Conservation (phyloP, 768 basidiomycete species). For the Inosperma sp. region DNA sequence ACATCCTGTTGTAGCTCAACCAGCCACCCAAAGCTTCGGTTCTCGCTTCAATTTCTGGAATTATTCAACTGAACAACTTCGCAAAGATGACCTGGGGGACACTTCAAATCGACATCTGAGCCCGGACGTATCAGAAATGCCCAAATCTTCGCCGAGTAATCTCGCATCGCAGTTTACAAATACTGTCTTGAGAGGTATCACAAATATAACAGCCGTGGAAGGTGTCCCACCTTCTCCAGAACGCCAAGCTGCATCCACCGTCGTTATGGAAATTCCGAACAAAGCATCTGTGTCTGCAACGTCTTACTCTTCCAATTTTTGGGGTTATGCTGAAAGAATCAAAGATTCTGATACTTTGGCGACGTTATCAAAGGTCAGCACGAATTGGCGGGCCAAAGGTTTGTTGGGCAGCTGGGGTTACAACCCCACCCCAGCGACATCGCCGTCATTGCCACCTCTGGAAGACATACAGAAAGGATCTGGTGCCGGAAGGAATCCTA, state of each 20-base stretch:
- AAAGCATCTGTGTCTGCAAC: slow-evolving; percentile 18
- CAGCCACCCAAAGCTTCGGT: slow-evolving; percentile 43
- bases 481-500: neutral
- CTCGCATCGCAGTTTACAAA: slow-evolving; percentile 44
- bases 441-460: neutral
- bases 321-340: slow-evolving; percentile 70
- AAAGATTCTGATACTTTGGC: slow-evolving; percentile 72
- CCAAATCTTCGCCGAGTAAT: neutral
- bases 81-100: slow-evolving; percentile 34
- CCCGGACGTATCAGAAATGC: neutral
- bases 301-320: slow-evolving; percentile 40
- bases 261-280: neutral
- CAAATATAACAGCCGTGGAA: slow-evolving; percentile 71
- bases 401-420: slow-evolving; percentile 42
- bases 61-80: neutral
- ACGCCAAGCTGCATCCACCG: slow-evolving; percentile 5
- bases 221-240: slow-evolving; percentile 29
- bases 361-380: slow-evolving; percentile 65
- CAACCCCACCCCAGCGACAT: slow-evolving; percentile 5
- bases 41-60: slow-evolving; percentile 39
- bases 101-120: slow-evolving; percentile 25
- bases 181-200: slow-evolving; percentile 73
- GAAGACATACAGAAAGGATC: neutral
- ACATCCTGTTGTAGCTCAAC: slow-evolving; percentile 29
- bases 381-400: slow-evolving; percentile 69